Base-by-base conservation (phyloP, 108 stramenopile genomes). In the Cyclotella baltica region DNA sequence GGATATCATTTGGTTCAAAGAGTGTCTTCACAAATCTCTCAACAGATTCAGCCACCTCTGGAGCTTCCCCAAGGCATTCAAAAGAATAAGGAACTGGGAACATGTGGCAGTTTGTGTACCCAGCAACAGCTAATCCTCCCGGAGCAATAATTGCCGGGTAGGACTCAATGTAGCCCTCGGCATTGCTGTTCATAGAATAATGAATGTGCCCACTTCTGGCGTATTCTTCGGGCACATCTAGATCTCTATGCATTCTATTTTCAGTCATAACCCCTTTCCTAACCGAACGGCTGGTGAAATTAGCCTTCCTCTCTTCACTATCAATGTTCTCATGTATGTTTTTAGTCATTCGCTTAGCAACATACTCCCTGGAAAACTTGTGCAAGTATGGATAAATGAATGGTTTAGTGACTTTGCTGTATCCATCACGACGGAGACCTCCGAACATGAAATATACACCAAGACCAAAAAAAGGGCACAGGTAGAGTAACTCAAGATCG, bases 381-480 rank as follows among this genome's bases (percentile, higher is more conserved):
- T 56, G 51, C 36, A 71, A 27, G 11, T 15, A 27, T 19, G 53
- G 37, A 28, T 38, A 71, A 28, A 40, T 27, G 18, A 56, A 36
- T 13, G 36, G 56, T 15, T 69, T 51, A 19, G 36, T 38, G 19
- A 11, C 28, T 3, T 38, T 8, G n/a, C n/a, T n/a, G n/a, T n/a
- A n/a, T 10, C 5, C 23, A 53, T 71, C 70, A 27, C 70, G 19
- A 25, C 70, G 70, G 13, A 71, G 56, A 23, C 53, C 53, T 1
- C 56, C 70, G 40, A 37, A 71, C 22, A 71, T 10, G 25, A 56
- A 28, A 35, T 58, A 71, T 18, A 71, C 34, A 13, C 53, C 70
- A n/a, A 71, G 22, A 25, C 36, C 22, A 71, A 71, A 71, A 33
- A 57, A 58, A 23, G 70, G 70, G 37, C 70, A 71, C 25, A 71